Evolutionary conservation across 192 early-diverging fungal species (phyloP).

Genomic region (Umbelopsis vinacea): DNA sequence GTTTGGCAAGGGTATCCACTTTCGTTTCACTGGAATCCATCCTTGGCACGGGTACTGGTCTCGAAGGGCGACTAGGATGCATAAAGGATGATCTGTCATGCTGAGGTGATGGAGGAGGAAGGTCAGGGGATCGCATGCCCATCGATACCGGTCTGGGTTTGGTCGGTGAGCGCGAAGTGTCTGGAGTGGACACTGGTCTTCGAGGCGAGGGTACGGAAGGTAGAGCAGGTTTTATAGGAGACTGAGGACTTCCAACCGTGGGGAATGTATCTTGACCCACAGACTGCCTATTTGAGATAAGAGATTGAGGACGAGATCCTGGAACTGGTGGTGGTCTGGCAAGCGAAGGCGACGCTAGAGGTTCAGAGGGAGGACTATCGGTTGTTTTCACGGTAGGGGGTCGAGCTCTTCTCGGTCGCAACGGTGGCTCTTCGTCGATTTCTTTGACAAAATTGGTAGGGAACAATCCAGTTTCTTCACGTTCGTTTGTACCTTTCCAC

Average conservation of each 20-base stretch:
- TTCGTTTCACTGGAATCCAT: background rate
- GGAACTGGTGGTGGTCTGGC: constrained; percentile 38
- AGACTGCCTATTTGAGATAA: background rate
- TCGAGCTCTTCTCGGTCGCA: constrained; percentile 32
- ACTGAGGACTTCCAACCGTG: background rate
- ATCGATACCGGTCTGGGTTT: constrained; percentile 25
- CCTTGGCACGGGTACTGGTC: constrained; percentile 28
- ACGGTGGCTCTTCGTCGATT: constrained; percentile 38
- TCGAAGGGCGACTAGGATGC: constrained; percentile 30
- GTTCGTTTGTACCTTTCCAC: constrained; percentile 58
- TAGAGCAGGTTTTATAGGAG: background rate
- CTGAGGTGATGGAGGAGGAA: constrained; percentile 35
- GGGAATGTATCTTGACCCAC: background rate
- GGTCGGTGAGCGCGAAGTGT: background rate
- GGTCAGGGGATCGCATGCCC: constrained; percentile 37
- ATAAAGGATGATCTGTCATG: background rate
- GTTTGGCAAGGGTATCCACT: background rate
- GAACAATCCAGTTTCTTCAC: constrained; percentile 51
- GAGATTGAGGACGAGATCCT: constrained; percentile 34
- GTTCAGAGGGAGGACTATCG: background rate
- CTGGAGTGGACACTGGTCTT: background rate
- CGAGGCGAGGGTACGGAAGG: constrained; percentile 12
- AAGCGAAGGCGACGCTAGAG: background rate
- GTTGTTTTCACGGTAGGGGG: constrained; percentile 37
- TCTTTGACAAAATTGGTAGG: constrained; percentile 57